phyloP scores from a whole-genome alignment of 768 basidiomycete genomes.

The Candolleomyces efflorescens region DNA sequence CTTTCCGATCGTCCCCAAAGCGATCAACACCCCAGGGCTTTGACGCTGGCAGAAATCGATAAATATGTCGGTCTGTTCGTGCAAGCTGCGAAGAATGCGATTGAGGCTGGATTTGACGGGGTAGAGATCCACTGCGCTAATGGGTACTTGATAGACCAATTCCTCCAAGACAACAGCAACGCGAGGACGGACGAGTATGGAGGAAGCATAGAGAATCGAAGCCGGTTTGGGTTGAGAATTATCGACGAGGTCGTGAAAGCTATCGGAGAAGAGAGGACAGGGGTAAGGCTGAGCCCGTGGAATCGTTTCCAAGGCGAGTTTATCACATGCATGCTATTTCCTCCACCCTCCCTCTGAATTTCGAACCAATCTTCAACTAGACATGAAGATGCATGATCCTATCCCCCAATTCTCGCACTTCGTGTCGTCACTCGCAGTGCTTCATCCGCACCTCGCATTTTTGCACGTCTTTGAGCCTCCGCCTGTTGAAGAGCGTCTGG shows the following conservation, averaged over 20 bases:
- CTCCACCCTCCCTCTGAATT: too few species aligned
- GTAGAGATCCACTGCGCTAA: slow-evolving; percentile 38
- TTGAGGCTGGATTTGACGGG: slow-evolving; percentile 68
- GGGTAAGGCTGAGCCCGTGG: slow-evolving; percentile 59
- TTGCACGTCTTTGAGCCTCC: slow-evolving; percentile 46
- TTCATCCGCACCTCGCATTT: slow-evolving; percentile 46
- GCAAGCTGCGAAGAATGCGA: slow-evolving; percentile 45
- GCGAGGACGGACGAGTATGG: slow-evolving; percentile 68
- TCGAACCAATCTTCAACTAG: slow-evolving; percentile 14
- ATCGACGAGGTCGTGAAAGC: slow-evolving; percentile 45
- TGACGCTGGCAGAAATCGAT: slow-evolving; percentile 43
- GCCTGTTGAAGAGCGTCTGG: not conserved
- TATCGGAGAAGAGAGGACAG: slow-evolving; percentile 51
- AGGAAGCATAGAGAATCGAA: slow-evolving; percentile 57
- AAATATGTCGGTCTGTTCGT: slow-evolving; percentile 46
- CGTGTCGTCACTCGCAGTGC: slow-evolving; percentile 31
- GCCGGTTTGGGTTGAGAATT: slow-evolving; percentile 53
- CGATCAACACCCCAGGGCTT: slow-evolving; percentile 27
- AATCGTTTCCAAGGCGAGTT: slow-evolving; percentile 31
- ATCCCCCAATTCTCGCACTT: slow-evolving; percentile 52
- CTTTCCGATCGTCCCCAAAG: slow-evolving; percentile 10
- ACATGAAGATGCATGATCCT: slow-evolving; percentile 53
- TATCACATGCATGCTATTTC: too few species aligned
- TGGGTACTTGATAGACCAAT: slow-evolving; percentile 49
- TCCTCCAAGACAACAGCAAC: slow-evolving; percentile 51